Percentiles rank a stretch among this genome's conserved stretches.
These are phyloP conservation scores for Penicillium sclerotigenum DNA, from an alignment of 2,329 filamentous ascomycete genomes.

Conservation along the genomic window DNA sequence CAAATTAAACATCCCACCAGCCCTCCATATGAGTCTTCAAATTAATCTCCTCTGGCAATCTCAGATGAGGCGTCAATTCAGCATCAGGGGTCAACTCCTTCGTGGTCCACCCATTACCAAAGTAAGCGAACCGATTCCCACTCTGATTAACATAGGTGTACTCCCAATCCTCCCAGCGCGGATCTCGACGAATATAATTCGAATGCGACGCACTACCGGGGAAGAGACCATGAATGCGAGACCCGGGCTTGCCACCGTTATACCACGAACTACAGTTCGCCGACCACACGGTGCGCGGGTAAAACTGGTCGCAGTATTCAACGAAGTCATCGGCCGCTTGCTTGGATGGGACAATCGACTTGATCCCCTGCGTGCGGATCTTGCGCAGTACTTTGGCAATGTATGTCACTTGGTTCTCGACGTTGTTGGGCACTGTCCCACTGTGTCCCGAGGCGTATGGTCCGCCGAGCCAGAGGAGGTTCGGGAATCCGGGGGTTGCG, in stretches of 20 bases:
- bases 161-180: conserved; percentile 59
- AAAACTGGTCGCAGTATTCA: conserved; percentile 48
- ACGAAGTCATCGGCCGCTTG: conserved; percentile 59
- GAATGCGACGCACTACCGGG: conserved; percentile 65
- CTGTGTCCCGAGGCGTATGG: conserved; percentile 59
- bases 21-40: conserved; percentile 63
- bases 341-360: conserved; percentile 55
- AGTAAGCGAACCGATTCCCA: conserved; percentile 52
- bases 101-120: conserved; percentile 65
- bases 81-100: conserved; percentile 55
- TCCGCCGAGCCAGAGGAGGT: conserved; percentile 63
- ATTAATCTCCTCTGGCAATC: conserved; percentile 55
- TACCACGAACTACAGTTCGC: conserved; percentile 67
- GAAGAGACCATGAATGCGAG: conserved; percentile 65
- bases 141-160: conserved; percentile 47
- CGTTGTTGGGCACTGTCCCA: conserved; percentile 64
- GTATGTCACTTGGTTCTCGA: conserved; percentile 65
- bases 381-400: conserved; percentile 67
- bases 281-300: conserved; percentile 49
- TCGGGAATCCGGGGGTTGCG: conserved; percentile 64
- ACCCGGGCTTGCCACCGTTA: conserved; percentile 62
- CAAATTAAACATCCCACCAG: conserved; percentile 56
- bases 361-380: conserved; percentile 62
- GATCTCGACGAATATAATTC: conserved; percentile 56
- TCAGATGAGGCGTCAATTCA: conserved; percentile 64